Percentiles rank a stretch among this genome's conserved stretches.
phyloP scores from a whole-genome alignment of 129 eudicot genomes.

The sunflower (Helianthus annuus) region DNA sequence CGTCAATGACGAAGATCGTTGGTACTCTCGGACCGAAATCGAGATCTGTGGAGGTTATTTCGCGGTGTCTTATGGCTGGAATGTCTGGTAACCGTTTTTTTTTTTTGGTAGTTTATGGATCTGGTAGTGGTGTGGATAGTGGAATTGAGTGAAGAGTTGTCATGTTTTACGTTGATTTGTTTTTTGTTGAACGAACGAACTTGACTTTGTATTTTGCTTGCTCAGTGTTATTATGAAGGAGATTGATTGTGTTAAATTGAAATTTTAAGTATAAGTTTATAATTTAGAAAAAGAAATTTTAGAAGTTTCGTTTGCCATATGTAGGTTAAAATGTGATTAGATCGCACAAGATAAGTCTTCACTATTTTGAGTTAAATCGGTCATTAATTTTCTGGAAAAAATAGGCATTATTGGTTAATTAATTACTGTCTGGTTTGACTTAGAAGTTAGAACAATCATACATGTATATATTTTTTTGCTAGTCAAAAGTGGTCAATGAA shows the following conservation, averaged over 20 bases:
- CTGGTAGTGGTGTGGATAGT: conserved; percentile 13
- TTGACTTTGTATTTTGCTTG: conserved; percentile 10
- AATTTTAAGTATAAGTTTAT: neutral
- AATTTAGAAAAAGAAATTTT: neutral
- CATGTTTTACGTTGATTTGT: neutral
- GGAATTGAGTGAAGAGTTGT: neutral
- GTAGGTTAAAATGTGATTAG: neutral
- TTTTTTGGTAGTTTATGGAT: conserved; percentile 17
- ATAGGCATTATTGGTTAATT: neutral
- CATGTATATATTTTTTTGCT: no score
- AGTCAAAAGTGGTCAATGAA: no score
- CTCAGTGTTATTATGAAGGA: neutral
- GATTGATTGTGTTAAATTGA: neutral
- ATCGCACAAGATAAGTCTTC: no score
- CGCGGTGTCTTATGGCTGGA: conserved; percentile 83
- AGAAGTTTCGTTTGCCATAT: conserved; percentile 1
- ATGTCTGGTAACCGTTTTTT: conserved; percentile 62
- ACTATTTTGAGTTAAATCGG: neutral
- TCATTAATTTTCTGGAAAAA: neutral
- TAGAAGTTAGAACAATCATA: no score
- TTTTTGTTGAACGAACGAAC: neutral
- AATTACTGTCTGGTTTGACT: no score
- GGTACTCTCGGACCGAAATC: conserved; percentile 87
- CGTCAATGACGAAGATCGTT: conserved; percentile 88
- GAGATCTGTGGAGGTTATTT: conserved; percentile 79